Evolutionary conservation across 495 filamentous ascomycete genomes (phyloP), one percentile per base, ranked within the genome.

Genomic region (Eremomyces bilateralis): DNA sequence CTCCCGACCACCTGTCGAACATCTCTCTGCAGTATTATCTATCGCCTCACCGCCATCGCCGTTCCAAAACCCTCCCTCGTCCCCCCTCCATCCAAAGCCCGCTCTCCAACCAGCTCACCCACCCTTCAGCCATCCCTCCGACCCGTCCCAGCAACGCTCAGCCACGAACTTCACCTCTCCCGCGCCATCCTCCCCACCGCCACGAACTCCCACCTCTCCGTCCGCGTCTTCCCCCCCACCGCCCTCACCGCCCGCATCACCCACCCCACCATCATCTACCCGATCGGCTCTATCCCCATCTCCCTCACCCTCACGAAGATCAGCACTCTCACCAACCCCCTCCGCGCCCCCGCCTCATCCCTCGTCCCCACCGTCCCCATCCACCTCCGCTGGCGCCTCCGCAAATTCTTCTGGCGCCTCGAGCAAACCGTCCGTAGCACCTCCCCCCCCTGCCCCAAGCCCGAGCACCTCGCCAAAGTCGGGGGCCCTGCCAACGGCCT

Each of bases 211-310:
- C 71, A 71, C 47, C 58, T 61, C 37, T 83, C 77, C 13, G 68
- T 90, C 32, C 83, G 88, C 44, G 75, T 95, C 41, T 99, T 99
- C 57, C 88, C 88, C 21, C 88, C 88, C 0, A 99, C 88, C 37
- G 84, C 83, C 50, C 71, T 99, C 38, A 80, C 76, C 32, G 79
- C 80, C 25, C 71, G 68, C 44, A 71, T 88, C 43, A 66, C 78
- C 35, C 71, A 88, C 22, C 73, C 81, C 6, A 66, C 77, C 15
- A 66, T 90, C 34, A 71, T 94, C 29, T 73, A 95, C 56, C 84
- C 88, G 10, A 80, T 88, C 31, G 80, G 80, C 48, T 73, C 69
- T 39, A 82, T 90, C 51, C 77, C 62, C 2, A 63, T 94, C 18
- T 61, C 71, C 19, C 67, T 94, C 53, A 71, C 73, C 6, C 59